A percentile compares a stretch with the other conserved stretches of the same genome.
phyloP scores from a whole-genome alignment of 306 rosid species.

The Acacia crassicarpa region DNA sequence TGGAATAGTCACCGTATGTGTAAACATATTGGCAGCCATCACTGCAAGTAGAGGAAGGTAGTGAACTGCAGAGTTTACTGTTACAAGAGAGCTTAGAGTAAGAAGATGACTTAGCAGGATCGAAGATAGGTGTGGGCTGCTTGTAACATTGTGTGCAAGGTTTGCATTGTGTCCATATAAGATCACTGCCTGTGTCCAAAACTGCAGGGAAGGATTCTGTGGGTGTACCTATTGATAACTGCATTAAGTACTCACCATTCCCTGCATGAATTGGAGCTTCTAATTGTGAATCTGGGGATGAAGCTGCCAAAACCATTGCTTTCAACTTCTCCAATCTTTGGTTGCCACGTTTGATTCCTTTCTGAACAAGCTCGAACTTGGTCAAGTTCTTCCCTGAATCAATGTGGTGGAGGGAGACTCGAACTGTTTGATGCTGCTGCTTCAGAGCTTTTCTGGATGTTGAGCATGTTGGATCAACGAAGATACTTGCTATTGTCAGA shows the following conservation, averaged over 20 bases:
- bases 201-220: slow-evolving; percentile 63
- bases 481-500: slow-evolving; percentile 20
- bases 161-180: slow-evolving; percentile 87
- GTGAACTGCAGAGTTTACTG: slow-evolving; percentile 49
- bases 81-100: slow-evolving; percentile 63
- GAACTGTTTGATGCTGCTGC: slow-evolving; percentile 51
- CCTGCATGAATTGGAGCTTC: slow-evolving; percentile 62
- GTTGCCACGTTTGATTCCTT: slow-evolving; percentile 58
- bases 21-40: slow-evolving; percentile 68
- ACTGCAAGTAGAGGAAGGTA: slow-evolving; percentile 61
- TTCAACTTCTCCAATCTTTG: slow-evolving; percentile 55
- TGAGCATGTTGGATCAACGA: slow-evolving; percentile 43
- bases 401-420: slow-evolving; percentile 62
- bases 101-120: slow-evolving; percentile 63
- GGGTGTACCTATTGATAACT: slow-evolving; percentile 73
- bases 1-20: slow-evolving; percentile 74
- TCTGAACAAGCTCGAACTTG: slow-evolving; percentile 62
- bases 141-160: slow-evolving; percentile 72
- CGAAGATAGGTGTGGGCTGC: slow-evolving; percentile 75
- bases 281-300: slow-evolving; percentile 29
- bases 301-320: slow-evolving; percentile 47
- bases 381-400: slow-evolving; percentile 74
- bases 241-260: slow-evolving; percentile 76
- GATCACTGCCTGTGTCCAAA: slow-evolving; percentile 92
- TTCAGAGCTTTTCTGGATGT: slow-evolving; percentile 42